These are phyloP conservation scores for Colletotrichum sp. DNA, from an alignment of 2,329 filamentous ascomycete species.

Conservation along the genomic window DNA sequence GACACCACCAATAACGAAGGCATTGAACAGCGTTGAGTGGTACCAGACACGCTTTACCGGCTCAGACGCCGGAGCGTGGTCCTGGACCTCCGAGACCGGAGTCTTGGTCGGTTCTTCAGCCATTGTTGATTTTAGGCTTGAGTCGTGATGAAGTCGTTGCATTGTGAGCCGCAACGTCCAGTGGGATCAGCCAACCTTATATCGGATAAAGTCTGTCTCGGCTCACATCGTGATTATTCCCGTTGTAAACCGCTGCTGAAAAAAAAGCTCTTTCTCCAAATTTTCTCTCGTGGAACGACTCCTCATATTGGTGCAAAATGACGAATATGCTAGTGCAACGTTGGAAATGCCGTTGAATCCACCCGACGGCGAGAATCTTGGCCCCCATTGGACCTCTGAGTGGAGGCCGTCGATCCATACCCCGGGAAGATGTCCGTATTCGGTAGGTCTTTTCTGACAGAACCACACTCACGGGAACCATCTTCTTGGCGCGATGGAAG, in stretches of 20 bases:
- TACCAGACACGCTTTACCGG: constrained; percentile 43
- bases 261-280: neutral
- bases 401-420: neutral
- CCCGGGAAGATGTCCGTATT: neutral
- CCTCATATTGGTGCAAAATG: constrained; percentile 8
- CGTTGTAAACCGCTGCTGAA: neutral
- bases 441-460: neutral
- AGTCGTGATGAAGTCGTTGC: neutral
- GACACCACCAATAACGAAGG: constrained; percentile 55
- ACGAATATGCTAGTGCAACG: constrained; percentile 12
- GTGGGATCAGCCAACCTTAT: neutral
- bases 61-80: neutral
- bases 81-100: neutral
- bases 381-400: neutral
- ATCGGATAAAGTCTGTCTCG: neutral
- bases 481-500: neutral
- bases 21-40: constrained; percentile 57
- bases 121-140: neutral
- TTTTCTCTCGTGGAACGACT: neutral
- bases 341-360: neutral
- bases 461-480: neutral
- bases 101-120: neutral
- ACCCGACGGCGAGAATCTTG: neutral
- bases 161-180: neutral
- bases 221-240: neutral